phyloP scores from a whole-genome alignment of 179 eudicot species.

The Silene noctiflora region DNA sequence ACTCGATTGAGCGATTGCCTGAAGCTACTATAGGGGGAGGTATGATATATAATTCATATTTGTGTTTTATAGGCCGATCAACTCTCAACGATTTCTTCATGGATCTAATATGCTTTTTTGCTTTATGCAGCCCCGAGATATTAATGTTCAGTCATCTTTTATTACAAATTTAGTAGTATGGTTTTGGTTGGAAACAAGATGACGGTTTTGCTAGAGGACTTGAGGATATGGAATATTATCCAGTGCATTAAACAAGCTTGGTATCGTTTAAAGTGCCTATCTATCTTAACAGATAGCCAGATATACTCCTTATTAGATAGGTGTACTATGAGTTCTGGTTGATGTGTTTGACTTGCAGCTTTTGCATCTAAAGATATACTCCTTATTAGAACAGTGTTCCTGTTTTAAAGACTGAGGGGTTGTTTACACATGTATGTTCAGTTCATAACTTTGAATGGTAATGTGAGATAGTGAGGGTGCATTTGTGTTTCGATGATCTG shows the following conservation, averaged over 20 bases:
- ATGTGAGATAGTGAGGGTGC: not conserved
- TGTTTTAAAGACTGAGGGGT: no score
- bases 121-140: conserved; percentile 60
- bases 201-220: not conserved
- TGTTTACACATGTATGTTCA: no score
- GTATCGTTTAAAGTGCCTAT: not conserved
- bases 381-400: no score
- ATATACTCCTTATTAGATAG: not conserved
- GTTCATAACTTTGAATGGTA: not conserved
- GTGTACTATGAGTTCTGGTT: conserved; percentile 12
- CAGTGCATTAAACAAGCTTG: not conserved
- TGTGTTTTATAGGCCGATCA: not conserved
- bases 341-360: not conserved
- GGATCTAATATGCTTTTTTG: conserved; percentile 13
- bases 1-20: conserved; percentile 90
- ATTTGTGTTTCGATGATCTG: not conserved
- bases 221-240: not conserved
- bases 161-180: not conserved
- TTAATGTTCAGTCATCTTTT: conserved; percentile 21
- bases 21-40: conserved; percentile 99
- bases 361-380: not conserved
- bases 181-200: not conserved
- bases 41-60: conserved; percentile 17
- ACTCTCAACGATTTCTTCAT: not conserved
- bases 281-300: not conserved